Evolutionary conservation across 257 asterid genomes (phyloP).

Genomic region (Solanum sparsipilum): DNA sequence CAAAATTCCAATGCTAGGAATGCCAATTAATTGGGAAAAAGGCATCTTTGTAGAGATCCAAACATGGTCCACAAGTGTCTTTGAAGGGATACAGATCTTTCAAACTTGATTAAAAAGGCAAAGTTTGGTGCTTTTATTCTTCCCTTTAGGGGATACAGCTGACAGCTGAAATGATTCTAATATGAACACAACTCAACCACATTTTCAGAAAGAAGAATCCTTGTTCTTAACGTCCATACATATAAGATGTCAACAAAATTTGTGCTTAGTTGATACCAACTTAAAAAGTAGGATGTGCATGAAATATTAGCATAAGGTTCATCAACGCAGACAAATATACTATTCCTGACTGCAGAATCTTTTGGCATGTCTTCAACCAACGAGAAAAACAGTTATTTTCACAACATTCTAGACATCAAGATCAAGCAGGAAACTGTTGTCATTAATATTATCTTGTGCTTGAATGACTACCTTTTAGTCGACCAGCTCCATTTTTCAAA

Average conservation of each 20-base stretch:
- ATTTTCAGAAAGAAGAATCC: neutral
- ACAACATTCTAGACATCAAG: neutral
- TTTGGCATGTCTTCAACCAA: neutral
- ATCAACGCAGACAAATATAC: neutral
- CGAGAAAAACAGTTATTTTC: neutral
- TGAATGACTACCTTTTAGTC: neutral
- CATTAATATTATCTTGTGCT: neutral
- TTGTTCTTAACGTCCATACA: neutral
- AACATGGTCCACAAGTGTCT: neutral
- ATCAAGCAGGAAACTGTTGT: neutral
- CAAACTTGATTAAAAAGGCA: neutral
- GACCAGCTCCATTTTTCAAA: neutral
- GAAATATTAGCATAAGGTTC: neutral
- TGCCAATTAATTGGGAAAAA: neutral
- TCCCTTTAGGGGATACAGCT: neutral
- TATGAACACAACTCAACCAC: neutral
- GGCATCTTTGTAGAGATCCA: neutral
- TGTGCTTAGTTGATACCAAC: neutral
- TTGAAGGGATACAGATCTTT: neutral
- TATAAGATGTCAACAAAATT: neutral
- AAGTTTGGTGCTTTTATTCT: neutral
- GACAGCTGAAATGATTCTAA: neutral
- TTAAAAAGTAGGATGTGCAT: neutral
- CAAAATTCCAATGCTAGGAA: neutral
- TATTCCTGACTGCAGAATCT: neutral